phyloP scores from a whole-genome alignment of 176 grass and related monocot genomes.

The Phoenix dactylifera region DNA sequence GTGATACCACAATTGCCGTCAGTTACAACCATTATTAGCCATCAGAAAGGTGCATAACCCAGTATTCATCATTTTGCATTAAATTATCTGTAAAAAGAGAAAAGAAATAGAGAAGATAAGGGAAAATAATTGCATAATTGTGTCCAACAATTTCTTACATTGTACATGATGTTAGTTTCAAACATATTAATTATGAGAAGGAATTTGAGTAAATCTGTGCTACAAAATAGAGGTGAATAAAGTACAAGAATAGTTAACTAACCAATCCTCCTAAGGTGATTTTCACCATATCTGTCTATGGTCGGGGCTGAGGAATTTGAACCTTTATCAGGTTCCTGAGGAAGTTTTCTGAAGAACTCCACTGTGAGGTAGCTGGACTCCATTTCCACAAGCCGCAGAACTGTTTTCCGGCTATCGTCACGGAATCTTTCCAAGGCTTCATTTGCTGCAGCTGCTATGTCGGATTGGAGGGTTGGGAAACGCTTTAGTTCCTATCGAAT shows the following conservation, averaged over 20 bases:
- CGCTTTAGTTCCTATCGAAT: slow-evolving; percentile 78
- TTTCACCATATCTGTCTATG: slow-evolving; percentile 77
- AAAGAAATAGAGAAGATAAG: too few relatives aligned
- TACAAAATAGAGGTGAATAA: not conserved
- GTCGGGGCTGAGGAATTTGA: slow-evolving; percentile 41
- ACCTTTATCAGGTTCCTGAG: slow-evolving; percentile 80
- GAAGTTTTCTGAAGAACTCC: slow-evolving; percentile 98
- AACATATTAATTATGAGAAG: too few relatives aligned
- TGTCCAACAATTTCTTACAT: too few relatives aligned
- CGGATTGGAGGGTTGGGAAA: slow-evolving; percentile 92
- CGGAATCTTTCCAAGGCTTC: slow-evolving; percentile 94
- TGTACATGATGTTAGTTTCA: too few relatives aligned
- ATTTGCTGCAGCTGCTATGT: slow-evolving; percentile 96
- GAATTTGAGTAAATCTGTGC: too few relatives aligned
- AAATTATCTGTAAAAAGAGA: too few relatives aligned
- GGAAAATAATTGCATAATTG: too few relatives aligned
- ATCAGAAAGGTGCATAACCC: too few relatives aligned
- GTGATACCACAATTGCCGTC: too few relatives aligned
- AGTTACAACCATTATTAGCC: too few relatives aligned
- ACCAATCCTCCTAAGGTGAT: slow-evolving; percentile 94
- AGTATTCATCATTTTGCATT: too few relatives aligned
- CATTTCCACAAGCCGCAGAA: slow-evolving; percentile 97
- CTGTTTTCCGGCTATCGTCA: slow-evolving; percentile 82
- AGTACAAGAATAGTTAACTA: slow-evolving; percentile 7
- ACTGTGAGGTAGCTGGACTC: slow-evolving; percentile 94